A percentile compares a stretch with the other conserved stretches of the same genome.
Conservation (phyloP, 148 eudicot species). For the Salicornia ramosissima region DNA sequence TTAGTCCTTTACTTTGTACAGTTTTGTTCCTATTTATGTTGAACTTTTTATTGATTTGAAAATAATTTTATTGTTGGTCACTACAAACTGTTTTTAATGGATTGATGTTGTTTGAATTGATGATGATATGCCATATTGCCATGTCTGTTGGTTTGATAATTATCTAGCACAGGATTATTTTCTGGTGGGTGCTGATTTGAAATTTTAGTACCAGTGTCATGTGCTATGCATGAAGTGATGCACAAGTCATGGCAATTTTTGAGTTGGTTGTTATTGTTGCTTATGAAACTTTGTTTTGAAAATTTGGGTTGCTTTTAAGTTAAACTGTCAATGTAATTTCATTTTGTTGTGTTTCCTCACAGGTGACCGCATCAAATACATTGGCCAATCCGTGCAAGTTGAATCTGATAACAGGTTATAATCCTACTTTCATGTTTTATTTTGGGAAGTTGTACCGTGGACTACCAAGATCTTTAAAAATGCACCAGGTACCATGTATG, state of each 20-base stretch:
- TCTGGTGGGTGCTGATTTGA: background rate
- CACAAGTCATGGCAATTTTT: background rate
- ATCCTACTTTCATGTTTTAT: background rate
- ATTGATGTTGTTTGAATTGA: no score
- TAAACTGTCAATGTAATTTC: background rate
- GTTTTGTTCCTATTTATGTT: background rate
- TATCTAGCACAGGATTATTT: background rate
- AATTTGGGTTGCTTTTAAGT: background rate
- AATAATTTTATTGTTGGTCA: background rate
- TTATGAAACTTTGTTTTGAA: background rate
- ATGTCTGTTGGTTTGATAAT: no score
- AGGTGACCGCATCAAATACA: slow-evolving; percentile 95
- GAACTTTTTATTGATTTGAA: background rate
- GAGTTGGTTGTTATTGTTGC: background rate
- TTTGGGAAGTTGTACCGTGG: no score
- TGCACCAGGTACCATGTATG: no score
- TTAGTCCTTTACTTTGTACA: background rate
- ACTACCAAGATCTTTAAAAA: no score
- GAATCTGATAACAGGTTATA: slow-evolving; percentile 73
- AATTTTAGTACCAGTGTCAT: background rate
- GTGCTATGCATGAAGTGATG: background rate
- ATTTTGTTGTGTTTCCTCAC: slow-evolving; percentile 23
- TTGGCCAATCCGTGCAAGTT: slow-evolving; percentile 51
- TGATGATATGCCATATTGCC: background rate
- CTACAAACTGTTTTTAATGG: background rate